Base-by-base conservation (phyloP, 2,329 filamentous ascomycete genomes). In the Trichoderma brevicompactum region DNA sequence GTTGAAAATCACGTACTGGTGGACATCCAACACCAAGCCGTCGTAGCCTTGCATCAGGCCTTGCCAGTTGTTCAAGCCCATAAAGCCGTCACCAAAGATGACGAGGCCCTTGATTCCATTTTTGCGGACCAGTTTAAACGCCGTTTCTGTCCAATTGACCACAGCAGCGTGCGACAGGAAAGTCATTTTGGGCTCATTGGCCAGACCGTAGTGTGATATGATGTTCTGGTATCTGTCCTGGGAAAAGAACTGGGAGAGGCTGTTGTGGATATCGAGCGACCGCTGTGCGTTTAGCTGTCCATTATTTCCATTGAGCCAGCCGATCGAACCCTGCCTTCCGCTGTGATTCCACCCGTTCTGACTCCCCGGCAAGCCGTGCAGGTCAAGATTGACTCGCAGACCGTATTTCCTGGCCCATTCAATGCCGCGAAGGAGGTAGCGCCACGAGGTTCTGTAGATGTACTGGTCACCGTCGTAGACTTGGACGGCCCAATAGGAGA, bases 331-430 rank as follows among this genome's bases (percentile, higher is more conserved):
- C 75, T 91, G 89, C 9, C 88, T 87, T 0, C 95, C 95, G 70
- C 92, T 96, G 77, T 99, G 95, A 72, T 97, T 97, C 94, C 94
- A 98, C 2, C 95, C 95, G 73, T 99, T 99, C 74, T 98, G 95
- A 67, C 91, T 94, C 0, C 95, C 95, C 0, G 94, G 94, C 0
- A 95, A 82, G n/a, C 85, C 93, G 78, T 99, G 95, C 5, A 97
- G 80, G 76, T 99, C 95, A 4, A 99, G 86, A 68, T 98, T 98
- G 46, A 99, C 88, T 2, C 95, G 90, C 5, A 99, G 81, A 0
- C 95, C 95, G 75, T 97, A 91, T 74, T 96, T 94, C 32, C 95
- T 90, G 50, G 91, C 92, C 85, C 92, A 99, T 76, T 99, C 95
- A 70, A 99, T 97, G 9, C 85, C 92, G 15, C 95, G 89, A 9